Evolutionary conservation across 352 stramenopile genomes (phyloP), one percentile per base, ranked within the genome.

Genomic region (Peronosclerospora sorghi): DNA sequence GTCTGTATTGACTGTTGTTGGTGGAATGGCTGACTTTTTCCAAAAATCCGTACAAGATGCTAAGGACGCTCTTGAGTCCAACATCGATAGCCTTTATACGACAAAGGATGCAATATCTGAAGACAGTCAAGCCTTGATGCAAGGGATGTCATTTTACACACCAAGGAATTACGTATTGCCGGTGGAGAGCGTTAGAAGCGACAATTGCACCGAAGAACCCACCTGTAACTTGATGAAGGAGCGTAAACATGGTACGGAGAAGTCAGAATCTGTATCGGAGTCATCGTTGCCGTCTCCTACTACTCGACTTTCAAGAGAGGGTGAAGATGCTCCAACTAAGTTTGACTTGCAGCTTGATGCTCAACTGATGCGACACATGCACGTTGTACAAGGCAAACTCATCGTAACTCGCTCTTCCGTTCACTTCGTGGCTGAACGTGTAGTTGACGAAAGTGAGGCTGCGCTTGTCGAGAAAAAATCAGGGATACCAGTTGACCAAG

Each of bases 391-490:
- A 15, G 80, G 80, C 6, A 68, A 68, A 21, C 42, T 90, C 0
- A 53, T 79, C 5, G 32, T 93, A 0, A 71, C 68, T 0, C 68
- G 73, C 34, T 56, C 61, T 2, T 49, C 63, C 14, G 45, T 93
- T 21, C 59, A 70, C 21, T 90, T 90, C 51, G 37, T 82, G 10
- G 63, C 76, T 5, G 70, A 76, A 24, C 56, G 67, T 23, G 64
- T 90, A 14, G 68, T 89, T 34, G 76, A 91, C 32, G 80, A 93
- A 56, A 66, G 89, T 15, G 76, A 83, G 19, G 62, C 39, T 8
- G 49, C 83, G 7, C 38, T 87, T 4, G 62, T 79, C 1, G 73
- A 85, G 40, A 67, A 60, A 18, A 75, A 58, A n/a, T n/a, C 41
- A 29, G 65, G 68, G 12, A 15, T 61, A 8, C 45, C 55, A 8